Evolutionary conservation across 352 stramenopile genomes (phyloP).

Genomic region (Pythium chondricola): DNA sequence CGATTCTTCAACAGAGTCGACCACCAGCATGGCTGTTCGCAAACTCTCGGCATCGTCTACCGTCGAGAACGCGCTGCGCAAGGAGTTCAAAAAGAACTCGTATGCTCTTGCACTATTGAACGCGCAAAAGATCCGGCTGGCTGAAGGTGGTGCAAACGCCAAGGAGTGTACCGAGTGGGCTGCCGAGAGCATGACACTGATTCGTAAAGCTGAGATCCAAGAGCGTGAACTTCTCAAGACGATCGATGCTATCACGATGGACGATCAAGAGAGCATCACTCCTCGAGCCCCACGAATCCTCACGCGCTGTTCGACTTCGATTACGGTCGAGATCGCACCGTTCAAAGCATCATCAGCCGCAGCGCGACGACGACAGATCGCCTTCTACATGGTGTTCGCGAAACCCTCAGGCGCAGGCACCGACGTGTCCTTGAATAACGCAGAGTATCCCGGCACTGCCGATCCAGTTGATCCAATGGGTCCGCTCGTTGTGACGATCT

Average conservation of each 20-base stretch:
- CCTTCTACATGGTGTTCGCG: conserved; percentile 77
- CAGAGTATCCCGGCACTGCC: conserved; percentile 51
- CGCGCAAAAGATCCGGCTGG: conserved; percentile 31
- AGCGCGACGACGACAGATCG: conserved; percentile 25
- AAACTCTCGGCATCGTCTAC: conserved; percentile 9
- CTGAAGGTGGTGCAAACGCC: conserved; percentile 4
- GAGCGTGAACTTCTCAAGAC: conserved; percentile 33
- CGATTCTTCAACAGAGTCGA: no score
- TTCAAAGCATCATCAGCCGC: conserved; percentile 25
- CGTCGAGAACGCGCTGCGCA: conserved; percentile 25
- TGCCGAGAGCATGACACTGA: conserved; percentile 34
- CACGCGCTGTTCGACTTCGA: conserved; percentile 38
- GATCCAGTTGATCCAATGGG: conserved; percentile 33
- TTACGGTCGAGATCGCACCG: conserved; percentile 41
- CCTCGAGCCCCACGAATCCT: conserved; percentile 45
- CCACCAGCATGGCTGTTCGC: not conserved
- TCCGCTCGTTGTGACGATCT: conserved; percentile 30
- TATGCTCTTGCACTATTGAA: conserved; percentile 40
- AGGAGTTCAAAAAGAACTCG: conserved; percentile 47
- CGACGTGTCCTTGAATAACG: conserved; percentile 73
- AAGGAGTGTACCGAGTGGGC: conserved; percentile 19
- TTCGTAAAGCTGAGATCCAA: conserved; percentile 32
- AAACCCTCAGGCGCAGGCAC: conserved; percentile 67
- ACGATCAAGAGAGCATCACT: conserved; percentile 5
- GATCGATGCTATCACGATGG: not conserved